Evolutionary conservation across 2,329 filamentous ascomycete species (phyloP), one percentile per base, ranked within the genome.

Genomic region (Rutstroemia sydowiana): DNA sequence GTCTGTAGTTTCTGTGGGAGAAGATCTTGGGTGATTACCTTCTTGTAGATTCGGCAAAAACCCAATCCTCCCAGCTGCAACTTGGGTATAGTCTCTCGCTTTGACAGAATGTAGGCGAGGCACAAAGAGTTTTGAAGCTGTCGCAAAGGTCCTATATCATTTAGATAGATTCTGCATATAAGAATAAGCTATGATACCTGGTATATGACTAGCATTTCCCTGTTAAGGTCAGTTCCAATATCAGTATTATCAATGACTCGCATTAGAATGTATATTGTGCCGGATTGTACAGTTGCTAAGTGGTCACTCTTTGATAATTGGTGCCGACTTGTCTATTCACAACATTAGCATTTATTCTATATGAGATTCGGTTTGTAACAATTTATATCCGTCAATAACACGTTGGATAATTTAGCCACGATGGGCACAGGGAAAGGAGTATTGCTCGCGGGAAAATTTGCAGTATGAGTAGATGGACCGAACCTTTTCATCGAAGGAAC

Each of bases 41-140:
- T 32, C 30, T 32, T 32, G 7, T 32, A 32, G 60, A 61, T 50
- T 62, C 60, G 6, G 45, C 49, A 56, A 57, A 61, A 26, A 62
- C 56, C 60, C 60, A 62, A 30, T 61, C 57, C 51, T 61, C 54
- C 60, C 60, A 62, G 21, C 30, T 47, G 5, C 28, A 23, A 41
- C 47, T 56, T 23, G 49, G 48, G 28, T 48, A 31, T 26, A 39
- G 45, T 42, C 32, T 34, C 41, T 59, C 53, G 20, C 31, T 46
- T 28, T 55, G 45, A 41, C 40, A 42, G 39, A 43, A 21, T n/a
- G n/a, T n/a, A 5, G 21, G n/a, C n/a, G 43, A 18, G 13, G 14
- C 34, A 37, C 48, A 57, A 1, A 57, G 14, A 20, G 45, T 23
- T 18, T 39, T 30, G 5, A 50, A 49, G 16, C 40, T n/a, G 21